A percentile compares a stretch with the other conserved stretches of the same genome.
phyloP scores from a whole-genome alignment of 805 yeast species.

The Candida michaelii region DNA sequence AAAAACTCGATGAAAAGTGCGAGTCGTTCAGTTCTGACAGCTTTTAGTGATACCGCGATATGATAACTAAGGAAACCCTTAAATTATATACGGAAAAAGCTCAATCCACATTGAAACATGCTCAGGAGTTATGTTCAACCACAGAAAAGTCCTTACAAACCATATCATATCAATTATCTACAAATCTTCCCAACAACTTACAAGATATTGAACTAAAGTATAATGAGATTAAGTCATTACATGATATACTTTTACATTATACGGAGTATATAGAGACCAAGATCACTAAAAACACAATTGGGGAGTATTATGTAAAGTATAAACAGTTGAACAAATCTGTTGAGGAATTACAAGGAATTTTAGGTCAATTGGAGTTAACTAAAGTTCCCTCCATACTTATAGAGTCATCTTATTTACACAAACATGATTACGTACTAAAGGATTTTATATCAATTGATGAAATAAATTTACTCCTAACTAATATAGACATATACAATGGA shows the following conservation, averaged over 20 bases:
- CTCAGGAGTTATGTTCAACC: slow-evolving; percentile 30
- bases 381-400: slow-evolving; percentile 28
- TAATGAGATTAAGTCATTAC: slow-evolving; percentile 13
- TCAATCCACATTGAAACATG: slow-evolving; percentile 24
- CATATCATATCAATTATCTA: slow-evolving; percentile 23
- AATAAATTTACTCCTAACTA: slow-evolving; percentile 24
- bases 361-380: slow-evolving; percentile 23
- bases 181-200: slow-evolving; percentile 24
- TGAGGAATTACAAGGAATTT: slow-evolving; percentile 23
- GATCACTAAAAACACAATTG: slow-evolving; percentile 15
- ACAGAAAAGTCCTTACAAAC: slow-evolving; percentile 33
- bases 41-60: not conserved
- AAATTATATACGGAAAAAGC: slow-evolving; percentile 25
- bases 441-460: slow-evolving; percentile 38
- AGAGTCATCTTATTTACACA: not conserved
- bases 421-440: slow-evolving; percentile 15
- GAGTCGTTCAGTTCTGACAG: not conserved
- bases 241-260: slow-evolving; percentile 9
- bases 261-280: slow-evolving; percentile 14
- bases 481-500: slow-evolving; percentile 26
- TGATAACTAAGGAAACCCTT: slow-evolving; percentile 14
- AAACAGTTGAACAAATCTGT: slow-evolving; percentile 24
- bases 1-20: not conserved
- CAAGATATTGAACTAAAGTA: slow-evolving; percentile 18
- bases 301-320: slow-evolving; percentile 12